Evolutionary conservation across 2,329 filamentous ascomycete genomes (phyloP), one percentile per base, ranked within the genome.

Genomic region (Neofusicoccum kwambonambiense): DNA sequence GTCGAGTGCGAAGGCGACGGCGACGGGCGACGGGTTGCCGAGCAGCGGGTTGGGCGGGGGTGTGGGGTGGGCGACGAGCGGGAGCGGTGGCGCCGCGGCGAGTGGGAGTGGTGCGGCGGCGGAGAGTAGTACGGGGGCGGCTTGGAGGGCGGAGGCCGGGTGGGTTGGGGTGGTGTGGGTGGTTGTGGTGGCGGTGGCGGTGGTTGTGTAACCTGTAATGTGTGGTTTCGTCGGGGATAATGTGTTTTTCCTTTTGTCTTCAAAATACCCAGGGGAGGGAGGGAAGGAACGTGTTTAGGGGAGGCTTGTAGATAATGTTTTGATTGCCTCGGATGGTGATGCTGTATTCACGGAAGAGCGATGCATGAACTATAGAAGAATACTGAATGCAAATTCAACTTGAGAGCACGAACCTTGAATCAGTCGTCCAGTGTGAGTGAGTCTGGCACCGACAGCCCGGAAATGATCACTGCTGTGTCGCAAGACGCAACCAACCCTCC

Each of bases 221-320:
- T 58, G 7, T 47, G 9, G 13, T n/a, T 34, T 22, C 19, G 19
- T 22, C 3, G 19, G 0, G 19, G 19, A 1, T 22, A 22, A 22
- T 22, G 4, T n/a, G 31, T 44, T 34, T 17, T 31, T 34, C 6
- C 17, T 11, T 57, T 57, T 51, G 47, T 15, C 19, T 60, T 37
- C 41, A 34, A 37, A 19, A 60, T 60, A 60, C 56, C 56, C 56
- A 22, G n/a, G 17, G n/a, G 4, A 7, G n/a, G 34, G 37, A 13
- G 31, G 27, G 39, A 6, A 13, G 12, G 17, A 8, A 22, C 9
- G 45, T 22, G 27, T 19, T 22, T 13, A 5, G 35, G 15, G 19
- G 52, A 27, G 52, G 37, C 35, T 44, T 57, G 54, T 44, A 35
- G 22, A 17, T 57, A 45, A 57, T 57, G 54, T 57, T 27, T 57